Percentiles rank a stretch among this genome's conserved stretches.
These are phyloP conservation scores for Pseudoneurospora amorphoporcata DNA, from an alignment of 495 filamentous ascomycete genomes.

Conservation along the genomic window DNA sequence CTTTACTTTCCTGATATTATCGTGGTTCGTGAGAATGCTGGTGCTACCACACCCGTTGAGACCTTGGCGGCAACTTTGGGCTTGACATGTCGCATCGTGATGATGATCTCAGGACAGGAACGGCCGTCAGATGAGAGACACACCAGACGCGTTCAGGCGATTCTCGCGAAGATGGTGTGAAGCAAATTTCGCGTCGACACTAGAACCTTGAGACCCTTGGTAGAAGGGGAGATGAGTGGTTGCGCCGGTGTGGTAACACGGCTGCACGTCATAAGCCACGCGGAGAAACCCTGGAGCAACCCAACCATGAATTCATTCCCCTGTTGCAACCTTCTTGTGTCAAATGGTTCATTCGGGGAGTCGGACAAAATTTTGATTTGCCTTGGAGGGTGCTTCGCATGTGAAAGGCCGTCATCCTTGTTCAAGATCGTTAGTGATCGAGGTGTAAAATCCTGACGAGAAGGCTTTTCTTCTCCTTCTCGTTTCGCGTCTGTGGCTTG, in stretches of 20 bases:
- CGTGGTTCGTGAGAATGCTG: not conserved
- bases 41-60: not conserved
- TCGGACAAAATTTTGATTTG: not conserved
- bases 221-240: not conserved
- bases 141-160: not conserved
- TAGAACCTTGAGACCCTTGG: not conserved
- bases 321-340: not conserved
- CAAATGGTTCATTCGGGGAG: not conserved
- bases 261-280: slow-evolving; percentile 19
- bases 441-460: not conserved
- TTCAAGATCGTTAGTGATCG: not conserved
- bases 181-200: not conserved
- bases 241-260: not conserved
- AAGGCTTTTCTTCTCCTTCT: not conserved
- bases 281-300: slow-evolving; percentile 12
- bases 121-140: not conserved
- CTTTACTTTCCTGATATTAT: not conserved
- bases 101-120: not conserved
- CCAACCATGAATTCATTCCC: not conserved
- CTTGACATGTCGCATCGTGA: not conserved
- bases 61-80: not conserved
- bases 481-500: not conserved
- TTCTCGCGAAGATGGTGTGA: not conserved
- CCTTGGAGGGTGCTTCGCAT: not conserved
- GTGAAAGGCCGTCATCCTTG: not conserved